A percentile compares a stretch with the other conserved stretches of the same genome.
Evolutionary conservation across 306 rosid genomes (phyloP).

Genomic region (Gastrolobium villosum): DNA sequence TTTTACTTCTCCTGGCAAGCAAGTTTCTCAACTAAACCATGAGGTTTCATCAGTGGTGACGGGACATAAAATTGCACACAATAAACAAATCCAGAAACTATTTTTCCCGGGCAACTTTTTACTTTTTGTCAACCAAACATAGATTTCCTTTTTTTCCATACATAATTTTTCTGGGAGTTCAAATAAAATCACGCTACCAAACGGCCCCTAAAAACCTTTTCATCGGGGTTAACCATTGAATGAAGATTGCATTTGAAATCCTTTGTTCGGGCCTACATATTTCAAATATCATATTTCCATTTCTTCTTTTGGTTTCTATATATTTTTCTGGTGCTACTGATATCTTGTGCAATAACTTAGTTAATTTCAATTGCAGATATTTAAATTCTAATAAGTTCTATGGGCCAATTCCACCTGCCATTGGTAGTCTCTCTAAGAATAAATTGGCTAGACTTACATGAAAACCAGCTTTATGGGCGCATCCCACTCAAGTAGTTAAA

Average conservation of each 20-base stretch:
- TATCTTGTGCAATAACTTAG: constrained; percentile 17
- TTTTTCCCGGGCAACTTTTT: too few relatives aligned
- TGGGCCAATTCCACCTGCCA: constrained; percentile 56
- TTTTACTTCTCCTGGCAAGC: too few relatives aligned
- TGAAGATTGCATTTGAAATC: neutral
- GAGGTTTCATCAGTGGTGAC: too few relatives aligned
- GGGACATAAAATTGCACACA: too few relatives aligned
- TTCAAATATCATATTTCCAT: neutral
- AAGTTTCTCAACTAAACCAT: too few relatives aligned
- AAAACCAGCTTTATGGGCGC: constrained; percentile 55
- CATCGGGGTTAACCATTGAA: constrained; percentile 15
- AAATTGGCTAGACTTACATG: constrained; percentile 58
- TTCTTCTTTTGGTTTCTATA: constrained; percentile 8
- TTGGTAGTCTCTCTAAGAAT: constrained; percentile 62
- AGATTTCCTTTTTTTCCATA: too few relatives aligned
- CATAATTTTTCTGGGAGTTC: too few relatives aligned
- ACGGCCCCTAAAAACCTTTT: too few relatives aligned
- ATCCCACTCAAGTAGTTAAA: too few relatives aligned
- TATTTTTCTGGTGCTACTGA: constrained; percentile 10
- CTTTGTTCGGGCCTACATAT: constrained; percentile 14
- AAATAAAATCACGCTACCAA: too few relatives aligned
- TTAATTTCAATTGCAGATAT: constrained; percentile 53
- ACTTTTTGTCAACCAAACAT: too few relatives aligned
- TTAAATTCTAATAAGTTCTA: constrained; percentile 56
- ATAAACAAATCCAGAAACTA: too few relatives aligned